Evolutionary conservation across 2,329 filamentous ascomycete species (phyloP).

Genomic region (Macrophomina pseudophaseolina): DNA sequence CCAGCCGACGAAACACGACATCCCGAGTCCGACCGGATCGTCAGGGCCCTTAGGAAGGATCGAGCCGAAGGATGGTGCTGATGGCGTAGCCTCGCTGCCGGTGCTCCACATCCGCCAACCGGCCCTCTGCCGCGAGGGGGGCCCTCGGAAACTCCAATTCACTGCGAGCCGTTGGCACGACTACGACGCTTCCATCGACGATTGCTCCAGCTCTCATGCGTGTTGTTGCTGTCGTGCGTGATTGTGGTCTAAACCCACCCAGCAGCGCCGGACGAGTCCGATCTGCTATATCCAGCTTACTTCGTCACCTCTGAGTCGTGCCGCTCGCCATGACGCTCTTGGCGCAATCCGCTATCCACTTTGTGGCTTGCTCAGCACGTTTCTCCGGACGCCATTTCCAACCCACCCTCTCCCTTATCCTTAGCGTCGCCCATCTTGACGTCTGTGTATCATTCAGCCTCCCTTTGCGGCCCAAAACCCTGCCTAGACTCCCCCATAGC

Average conservation of each 20-base stretch:
- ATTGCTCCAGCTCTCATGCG: no score
- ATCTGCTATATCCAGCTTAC: neutral
- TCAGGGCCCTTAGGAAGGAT: constrained; percentile 6
- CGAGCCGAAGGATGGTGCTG: neutral
- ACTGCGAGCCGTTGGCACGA: no score
- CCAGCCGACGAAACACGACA: neutral
- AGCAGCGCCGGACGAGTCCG: neutral
- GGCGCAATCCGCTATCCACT: neutral
- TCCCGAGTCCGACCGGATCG: neutral
- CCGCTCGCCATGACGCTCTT: constrained; percentile 5
- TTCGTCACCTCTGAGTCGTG: neutral
- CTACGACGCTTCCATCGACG: no score
- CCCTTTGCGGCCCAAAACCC: constrained; percentile 8
- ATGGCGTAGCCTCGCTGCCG: no score
- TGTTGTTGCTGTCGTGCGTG: no score
- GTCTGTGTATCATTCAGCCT: constrained; percentile 10
- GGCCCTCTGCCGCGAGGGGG: no score
- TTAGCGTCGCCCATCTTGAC: neutral
- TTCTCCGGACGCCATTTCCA: constrained; percentile 22
- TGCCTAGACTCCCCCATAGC: constrained; percentile 7
- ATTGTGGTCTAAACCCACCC: no score
- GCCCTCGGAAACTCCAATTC: no score
- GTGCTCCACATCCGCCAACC: neutral
- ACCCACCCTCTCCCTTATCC: neutral
- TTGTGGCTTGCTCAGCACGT: constrained; percentile 12